Percentiles rank a stretch among this genome's conserved stretches.
Evolutionary conservation across 2,329 filamentous ascomycete genomes (phyloP).

Genomic region (Diaporthe aspalathi): DNA sequence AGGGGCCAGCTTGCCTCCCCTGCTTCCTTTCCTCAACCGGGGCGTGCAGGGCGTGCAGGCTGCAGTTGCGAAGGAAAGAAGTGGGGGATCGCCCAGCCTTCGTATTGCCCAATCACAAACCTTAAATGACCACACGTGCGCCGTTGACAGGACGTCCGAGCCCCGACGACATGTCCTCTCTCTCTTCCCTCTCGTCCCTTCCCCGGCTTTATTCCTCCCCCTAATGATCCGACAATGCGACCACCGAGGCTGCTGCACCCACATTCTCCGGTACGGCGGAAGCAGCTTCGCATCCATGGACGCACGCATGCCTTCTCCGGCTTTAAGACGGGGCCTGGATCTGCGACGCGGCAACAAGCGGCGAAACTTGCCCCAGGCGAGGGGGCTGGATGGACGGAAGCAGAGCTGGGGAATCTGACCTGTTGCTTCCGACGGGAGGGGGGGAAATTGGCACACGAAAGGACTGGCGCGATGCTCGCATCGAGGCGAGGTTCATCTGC

Average conservation of each 20-base stretch:
- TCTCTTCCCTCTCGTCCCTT: no score
- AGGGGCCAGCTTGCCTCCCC: conserved; percentile 8
- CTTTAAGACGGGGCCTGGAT: neutral
- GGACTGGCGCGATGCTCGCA: neutral
- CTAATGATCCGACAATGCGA: neutral
- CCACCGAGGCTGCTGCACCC: neutral
- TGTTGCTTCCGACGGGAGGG: neutral
- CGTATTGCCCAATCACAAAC: conserved; percentile 18
- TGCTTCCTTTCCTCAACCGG: conserved; percentile 3
- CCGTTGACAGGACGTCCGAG: conserved; percentile 16
- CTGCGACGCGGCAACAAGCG: neutral
- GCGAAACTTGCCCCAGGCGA: neutral
- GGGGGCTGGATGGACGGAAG: no score
- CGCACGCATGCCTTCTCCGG: neutral
- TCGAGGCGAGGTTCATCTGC: neutral
- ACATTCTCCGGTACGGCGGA: conserved; percentile 2
- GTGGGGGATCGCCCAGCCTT: conserved; percentile 14
- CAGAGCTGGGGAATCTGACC: neutral
- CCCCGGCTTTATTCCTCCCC: conserved; percentile 22
- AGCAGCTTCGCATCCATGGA: neutral
- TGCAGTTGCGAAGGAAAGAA: no score
- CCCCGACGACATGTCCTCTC: conserved; percentile 24
- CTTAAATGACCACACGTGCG: conserved; percentile 6
- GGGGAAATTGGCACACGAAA: neutral
- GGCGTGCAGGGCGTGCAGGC: neutral